Percentiles rank a stretch among this genome's conserved stretches.
phyloP scores from a whole-genome alignment of 768 basidiomycete species.

The Pleurotus citrinopileatus region DNA sequence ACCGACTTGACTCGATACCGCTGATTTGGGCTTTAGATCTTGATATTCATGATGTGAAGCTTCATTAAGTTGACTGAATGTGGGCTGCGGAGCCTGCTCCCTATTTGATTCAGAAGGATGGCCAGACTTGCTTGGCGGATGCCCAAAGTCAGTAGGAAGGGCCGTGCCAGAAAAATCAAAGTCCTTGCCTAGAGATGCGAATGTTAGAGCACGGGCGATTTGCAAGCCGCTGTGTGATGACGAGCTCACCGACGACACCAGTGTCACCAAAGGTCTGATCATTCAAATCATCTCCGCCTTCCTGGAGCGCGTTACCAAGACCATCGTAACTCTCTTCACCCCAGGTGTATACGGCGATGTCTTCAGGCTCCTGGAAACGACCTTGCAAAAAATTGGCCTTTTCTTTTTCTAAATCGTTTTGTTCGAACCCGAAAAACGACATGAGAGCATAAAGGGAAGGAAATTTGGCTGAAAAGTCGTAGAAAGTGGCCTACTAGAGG shows the following conservation, averaged over 20 bases:
- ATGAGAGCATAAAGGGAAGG: constrained; percentile 31
- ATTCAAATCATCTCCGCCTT: constrained; percentile 91
- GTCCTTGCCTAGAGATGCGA: constrained; percentile 65
- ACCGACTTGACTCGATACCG: constrained; percentile 22
- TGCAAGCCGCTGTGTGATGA: too few relatives aligned
- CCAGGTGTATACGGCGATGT: constrained; percentile 91
- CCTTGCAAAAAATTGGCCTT: constrained; percentile 52
- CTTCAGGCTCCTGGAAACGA: constrained; percentile 58
- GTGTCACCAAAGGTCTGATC: constrained; percentile 91
- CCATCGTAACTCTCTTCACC: constrained; percentile 89
- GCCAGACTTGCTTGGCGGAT: constrained; percentile 19
- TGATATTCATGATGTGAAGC: constrained; percentile 7
- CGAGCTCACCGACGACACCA: constrained; percentile 66
- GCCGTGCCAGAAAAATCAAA: constrained; percentile 75
- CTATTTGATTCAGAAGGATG: constrained; percentile 11
- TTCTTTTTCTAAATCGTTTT: constrained; percentile 60
- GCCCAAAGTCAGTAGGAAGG: constrained; percentile 27
- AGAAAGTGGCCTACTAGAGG: constrained; percentile 7
- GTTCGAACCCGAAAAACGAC: constrained; percentile 84
- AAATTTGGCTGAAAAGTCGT: neutral
- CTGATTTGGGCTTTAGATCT: constrained; percentile 13
- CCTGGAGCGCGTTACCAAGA: constrained; percentile 81
- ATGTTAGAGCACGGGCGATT: too few relatives aligned
- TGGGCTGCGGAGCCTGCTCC: constrained; percentile 22
- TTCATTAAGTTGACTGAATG: constrained; percentile 10